Conservation (phyloP, 169 alveolate species). For the Eimeria acervulina region DNA sequence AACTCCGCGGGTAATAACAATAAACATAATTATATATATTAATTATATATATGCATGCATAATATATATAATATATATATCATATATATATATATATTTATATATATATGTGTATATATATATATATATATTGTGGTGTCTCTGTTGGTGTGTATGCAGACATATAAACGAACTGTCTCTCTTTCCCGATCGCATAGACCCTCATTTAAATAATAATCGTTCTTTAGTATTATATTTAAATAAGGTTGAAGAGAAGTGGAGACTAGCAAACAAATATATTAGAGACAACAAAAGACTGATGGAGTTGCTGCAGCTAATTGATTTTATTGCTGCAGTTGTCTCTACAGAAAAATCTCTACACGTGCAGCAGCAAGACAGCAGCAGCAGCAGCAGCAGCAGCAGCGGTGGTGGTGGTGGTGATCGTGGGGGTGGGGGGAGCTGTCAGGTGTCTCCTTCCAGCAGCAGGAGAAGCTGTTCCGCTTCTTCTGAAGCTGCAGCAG, state of each 20-base stretch:
- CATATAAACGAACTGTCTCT: constrained; percentile 65
- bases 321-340: constrained; percentile 63
- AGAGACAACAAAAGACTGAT: constrained; percentile 1
- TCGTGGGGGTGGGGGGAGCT: background rate
- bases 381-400: background rate
- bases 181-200: constrained; percentile 82
- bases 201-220: constrained; percentile 76
- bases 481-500: too few species aligned
- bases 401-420: background rate
- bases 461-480: too few species aligned
- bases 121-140: too few species aligned
- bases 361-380: background rate
- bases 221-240: constrained; percentile 49
- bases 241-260: constrained; percentile 82
- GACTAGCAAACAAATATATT: constrained; percentile 75
- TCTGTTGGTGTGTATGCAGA: too few species aligned
- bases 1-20: too few species aligned
- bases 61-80: too few species aligned
- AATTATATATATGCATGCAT: too few species aligned
- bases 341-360: constrained; percentile 59
- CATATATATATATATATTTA: too few species aligned
- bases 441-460: too few species aligned
- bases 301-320: constrained; percentile 57
- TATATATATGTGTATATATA: too few species aligned
- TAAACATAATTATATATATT: too few species aligned